Evolutionary conservation across 2,329 filamentous ascomycete species (phyloP).

Genomic region (Dactylellina parvicollis): DNA sequence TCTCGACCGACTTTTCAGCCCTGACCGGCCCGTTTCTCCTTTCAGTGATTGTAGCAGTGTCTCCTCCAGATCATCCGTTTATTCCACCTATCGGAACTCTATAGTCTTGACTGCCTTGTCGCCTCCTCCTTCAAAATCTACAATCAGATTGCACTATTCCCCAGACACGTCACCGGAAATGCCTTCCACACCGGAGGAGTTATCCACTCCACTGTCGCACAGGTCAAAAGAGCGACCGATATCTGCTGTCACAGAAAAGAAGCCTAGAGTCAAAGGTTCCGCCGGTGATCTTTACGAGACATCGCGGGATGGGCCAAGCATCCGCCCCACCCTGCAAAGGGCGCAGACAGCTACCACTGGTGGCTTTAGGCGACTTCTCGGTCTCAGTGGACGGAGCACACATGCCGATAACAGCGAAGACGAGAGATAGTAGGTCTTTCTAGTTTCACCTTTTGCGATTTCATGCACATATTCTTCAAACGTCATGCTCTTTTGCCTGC

Average conservation of each 20-base stretch:
- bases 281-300: constrained; percentile 39
- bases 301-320: constrained; percentile 22
- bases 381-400: constrained; percentile 40
- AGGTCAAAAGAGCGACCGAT: constrained; percentile 47
- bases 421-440: constrained; percentile 48
- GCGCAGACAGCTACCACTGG: constrained; percentile 41
- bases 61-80: constrained; percentile 36
- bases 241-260: constrained; percentile 47
- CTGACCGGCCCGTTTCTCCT: constrained; percentile 32
- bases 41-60: constrained; percentile 48
- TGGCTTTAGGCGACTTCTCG: constrained; percentile 42
- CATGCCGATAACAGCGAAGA: constrained; percentile 47
- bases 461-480: constrained; percentile 2
- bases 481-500: constrained; percentile 9
- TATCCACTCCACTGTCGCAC: constrained; percentile 46
- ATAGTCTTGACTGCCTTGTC: constrained; percentile 43
- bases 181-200: constrained; percentile 38
- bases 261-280: constrained; percentile 31
- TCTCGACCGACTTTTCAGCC: constrained; percentile 45
- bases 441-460: constrained; percentile 15
- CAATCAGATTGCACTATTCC: constrained; percentile 18
- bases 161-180: constrained; percentile 44
- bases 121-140: constrained; percentile 37
- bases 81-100: constrained; percentile 37
- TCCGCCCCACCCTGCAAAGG: constrained; percentile 46